Base-by-base conservation (phyloP, 148 eudicot genomes). In the Dysphania ambrosioides region DNA sequence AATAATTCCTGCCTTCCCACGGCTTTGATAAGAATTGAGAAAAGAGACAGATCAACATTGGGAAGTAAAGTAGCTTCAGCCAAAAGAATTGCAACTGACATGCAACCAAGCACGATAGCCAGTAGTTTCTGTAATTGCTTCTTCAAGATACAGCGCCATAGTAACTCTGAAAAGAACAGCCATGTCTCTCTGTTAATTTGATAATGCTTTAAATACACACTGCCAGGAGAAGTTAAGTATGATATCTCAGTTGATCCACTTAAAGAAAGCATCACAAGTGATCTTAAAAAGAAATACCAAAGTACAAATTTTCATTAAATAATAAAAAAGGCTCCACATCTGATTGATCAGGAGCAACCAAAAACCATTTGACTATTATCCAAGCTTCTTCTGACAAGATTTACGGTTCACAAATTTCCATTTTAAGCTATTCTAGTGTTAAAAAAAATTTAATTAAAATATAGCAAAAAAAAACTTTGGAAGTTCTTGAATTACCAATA, bases 81-180 rank as follows among this genome's bases (percentile, higher is more conserved):
- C 83, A 94, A 80, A 72, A 94, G 98, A 77, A 94, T 90, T n/a
- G 98, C 91, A 74, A 82, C 97, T 70, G 98, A 94, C 93, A 94
- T 91, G 86, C 91, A 91, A 73, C 97, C 91, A 90, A 94, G 98
- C 78, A 90, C 30, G 62, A 91, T 82, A 63, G 98, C 97, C 79
- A 91, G 70, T 59, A 88, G 82, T 83, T 81, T 90, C 68, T 91
- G 77, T 61, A 94, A 77, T 82, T 90, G 97, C 85, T 86, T 90
- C 72, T 80, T 71, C 73, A 94, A 44, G 78, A 91, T 81, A 80
- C 98, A 93, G 56, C 93, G 92, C 98, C 98, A 93, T 59, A 89
- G 57, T 58, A 91, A 80, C 84, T 93, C 98, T 94, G 89, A 69
- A 79, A 75, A 72, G 35, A 80, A 53, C 29, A 57, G 56, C 26